Percentiles rank a stretch among this genome's conserved stretches.
phyloP scores from a whole-genome alignment of 768 basidiomycete species.

The Boletus pseudo-olivaceus region DNA sequence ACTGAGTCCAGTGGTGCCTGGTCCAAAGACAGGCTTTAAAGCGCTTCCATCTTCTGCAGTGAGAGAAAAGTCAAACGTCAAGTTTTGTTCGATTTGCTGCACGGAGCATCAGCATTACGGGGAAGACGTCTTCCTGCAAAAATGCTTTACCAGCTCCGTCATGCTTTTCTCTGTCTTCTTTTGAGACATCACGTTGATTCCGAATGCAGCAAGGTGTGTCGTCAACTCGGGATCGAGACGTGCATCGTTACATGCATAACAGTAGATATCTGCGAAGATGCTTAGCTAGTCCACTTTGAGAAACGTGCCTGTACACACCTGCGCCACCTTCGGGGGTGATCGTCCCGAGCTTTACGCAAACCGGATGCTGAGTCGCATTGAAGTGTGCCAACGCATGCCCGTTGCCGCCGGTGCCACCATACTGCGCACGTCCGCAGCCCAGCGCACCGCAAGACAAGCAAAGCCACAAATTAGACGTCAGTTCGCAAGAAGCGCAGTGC shows the following conservation, averaged over 20 bases:
- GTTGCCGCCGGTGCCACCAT: conserved; percentile 79
- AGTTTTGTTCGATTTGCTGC: conserved; percentile 95
- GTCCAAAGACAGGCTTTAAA: conserved; percentile 83
- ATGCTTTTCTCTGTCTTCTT: conserved; percentile 95
- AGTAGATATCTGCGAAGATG: conserved; percentile 71
- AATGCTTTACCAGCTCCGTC: conserved; percentile 77
- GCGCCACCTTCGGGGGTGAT: conserved; percentile 94
- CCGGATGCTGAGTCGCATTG: conserved; percentile 63
- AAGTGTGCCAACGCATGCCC: conserved; percentile 86
- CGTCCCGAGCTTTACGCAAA: conserved; percentile 92
- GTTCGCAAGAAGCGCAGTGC: conserved; percentile 76
- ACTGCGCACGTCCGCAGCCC: conserved; percentile 86
- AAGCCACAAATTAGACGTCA: conserved; percentile 93
- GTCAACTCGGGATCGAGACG: conserved; percentile 73
- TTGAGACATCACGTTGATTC: conserved; percentile 78
- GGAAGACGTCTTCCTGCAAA: not conserved
- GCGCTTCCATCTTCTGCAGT: conserved; percentile 84
- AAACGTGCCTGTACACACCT: conserved; percentile 45
- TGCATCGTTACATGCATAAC: conserved; percentile 86
- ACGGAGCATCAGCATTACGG: not conserved
- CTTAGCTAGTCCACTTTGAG: not conserved
- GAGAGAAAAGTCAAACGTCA: conserved; percentile 91
- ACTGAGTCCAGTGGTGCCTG: conserved; percentile 81
- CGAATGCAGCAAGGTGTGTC: conserved; percentile 73
- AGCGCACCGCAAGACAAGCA: conserved; percentile 89